A percentile compares a stretch with the other conserved stretches of the same genome.
Conservation (phyloP, 2,329 filamentous ascomycete genomes). For the Hymenotorrendiella dingleyae region DNA sequence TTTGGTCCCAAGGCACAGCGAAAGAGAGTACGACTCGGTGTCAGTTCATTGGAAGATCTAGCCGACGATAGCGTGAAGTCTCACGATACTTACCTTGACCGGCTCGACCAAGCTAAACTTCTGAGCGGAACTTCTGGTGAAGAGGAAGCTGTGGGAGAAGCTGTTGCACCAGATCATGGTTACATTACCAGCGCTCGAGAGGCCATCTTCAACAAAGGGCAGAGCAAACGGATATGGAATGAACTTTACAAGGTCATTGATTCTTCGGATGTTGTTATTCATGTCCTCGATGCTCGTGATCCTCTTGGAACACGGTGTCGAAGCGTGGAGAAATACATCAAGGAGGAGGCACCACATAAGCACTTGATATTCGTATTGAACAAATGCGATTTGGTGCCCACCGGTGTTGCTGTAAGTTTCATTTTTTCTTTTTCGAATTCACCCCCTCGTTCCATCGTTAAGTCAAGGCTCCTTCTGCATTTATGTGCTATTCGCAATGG, state of each 20-base stretch:
- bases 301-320: constrained; percentile 85
- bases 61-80: constrained; percentile 74
- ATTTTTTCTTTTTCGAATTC: constrained; percentile 7
- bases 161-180: constrained; percentile 35
- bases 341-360: constrained; percentile 91
- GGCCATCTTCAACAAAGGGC: constrained; percentile 89
- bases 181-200: constrained; percentile 62
- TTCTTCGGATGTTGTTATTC: constrained; percentile 92
- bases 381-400: constrained; percentile 90
- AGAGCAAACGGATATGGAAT: constrained; percentile 95
- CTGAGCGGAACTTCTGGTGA: constrained; percentile 64
- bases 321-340: constrained; percentile 88
- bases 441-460: constrained; percentile 52
- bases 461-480: constrained; percentile 78
- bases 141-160: constrained; percentile 41
- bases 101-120: constrained; percentile 70
- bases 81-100: constrained; percentile 75
- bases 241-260: constrained; percentile 94
- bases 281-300: constrained; percentile 85
- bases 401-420: constrained; percentile 84
- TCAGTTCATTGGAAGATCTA: constrained; percentile 75
- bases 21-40: constrained; percentile 85
- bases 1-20: constrained; percentile 92
- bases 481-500: constrained; percentile 56
- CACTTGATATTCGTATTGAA: constrained; percentile 86